Evolutionary conservation across 202 grass and related monocot genomes (phyloP), one percentile per base, ranked within the genome.

Genomic region (Miscanthus sacchariflorus): DNA sequence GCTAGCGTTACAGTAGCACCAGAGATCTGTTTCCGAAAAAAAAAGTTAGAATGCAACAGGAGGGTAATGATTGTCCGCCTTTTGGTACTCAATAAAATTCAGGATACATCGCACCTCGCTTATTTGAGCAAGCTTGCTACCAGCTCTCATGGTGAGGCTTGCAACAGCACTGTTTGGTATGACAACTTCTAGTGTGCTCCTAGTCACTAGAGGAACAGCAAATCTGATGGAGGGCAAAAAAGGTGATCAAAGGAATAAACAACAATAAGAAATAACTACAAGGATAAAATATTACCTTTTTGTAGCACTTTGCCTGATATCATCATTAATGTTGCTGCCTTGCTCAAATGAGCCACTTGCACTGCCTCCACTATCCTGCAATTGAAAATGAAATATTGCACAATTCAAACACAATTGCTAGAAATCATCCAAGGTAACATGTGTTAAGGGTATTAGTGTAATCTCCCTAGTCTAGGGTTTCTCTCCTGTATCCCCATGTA

Each of bases 51-150:
- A 73, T 45, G 36, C 77, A 66, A 78, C 48, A 59, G n/a, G 43
- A 49, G 79, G 2, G 23, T 15, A 58, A 74, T 25, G 68, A 12
- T 30, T 72, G 12, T 30, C 43, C 17, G 9, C 28, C 30, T 6
- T 40, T 76, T 83, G 14, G 21, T 77, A 76, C 64, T 18, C 67
- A 74, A 86, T 35, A 30, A 28, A 21, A 48, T 48, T 12, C 19
- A 87, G 36, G 38, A 87, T 43, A 81, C 78, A 90, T 45, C 59
- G 78, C 58, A 95, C 94, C 91, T 99, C 93, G 44, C 96, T 96
- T 87, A 99, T 99, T 82, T 96, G 96, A 70, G 94, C 92, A 91
- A 99, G 96, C 81, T 99, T 99, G 89, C 88, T 96, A 83, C 94
- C 91, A 83, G 96, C 92, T 90, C 94, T 95, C 96, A 95, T 92